Base-by-base conservation (phyloP, 345 rosid species). In the Syzygium jambos region DNA sequence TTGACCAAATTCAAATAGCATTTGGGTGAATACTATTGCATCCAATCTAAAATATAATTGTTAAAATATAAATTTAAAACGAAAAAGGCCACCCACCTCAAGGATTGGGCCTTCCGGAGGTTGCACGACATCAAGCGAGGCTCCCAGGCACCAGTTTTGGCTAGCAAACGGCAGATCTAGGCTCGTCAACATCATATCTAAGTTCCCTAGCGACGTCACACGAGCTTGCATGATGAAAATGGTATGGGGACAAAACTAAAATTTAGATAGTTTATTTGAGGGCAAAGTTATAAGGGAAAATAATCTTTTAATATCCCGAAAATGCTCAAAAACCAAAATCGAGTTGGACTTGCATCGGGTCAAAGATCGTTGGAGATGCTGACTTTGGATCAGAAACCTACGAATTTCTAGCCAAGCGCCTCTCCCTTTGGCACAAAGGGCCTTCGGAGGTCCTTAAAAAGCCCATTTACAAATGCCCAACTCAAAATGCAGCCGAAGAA, bases 61-160 rank as follows among this genome's bases (percentile, higher is more conserved):
- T 59, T 59, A 59, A 59, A 59, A 5, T 59, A 12, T 27, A 59
- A 59, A 25, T 54, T 54, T 54, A 1, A 25, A 1, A 11, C 23
- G 5, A 23, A 23, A 11, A n/a, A 57, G 16, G 29, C 7, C 7
- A 5, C 17, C 68, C n/a, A 59, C 16, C 68, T 13, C 7, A 12
- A 3, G 30, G 3, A 2, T 0, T 3, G 2, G 15, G 29, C 15
- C 2, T 5, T 43, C 7, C 1, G 5, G 5, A 30, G 4, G 41
- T 30, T 0, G 0, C 25, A 7, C 2, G 10, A 65, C 78, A 22
- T 65, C 5, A 65, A 65, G 17, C 22, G 2, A 65, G 78, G 41
- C 78, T 27, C 68, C 7, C 65, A 25, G 11, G 12, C 6, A 2
- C 7, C 23, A 25, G 13, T 11, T 25, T 57, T 11, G 29, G 6